Base-by-base conservation (phyloP, 495 filamentous ascomycete genomes). In the Penicillium cataractarum region DNA sequence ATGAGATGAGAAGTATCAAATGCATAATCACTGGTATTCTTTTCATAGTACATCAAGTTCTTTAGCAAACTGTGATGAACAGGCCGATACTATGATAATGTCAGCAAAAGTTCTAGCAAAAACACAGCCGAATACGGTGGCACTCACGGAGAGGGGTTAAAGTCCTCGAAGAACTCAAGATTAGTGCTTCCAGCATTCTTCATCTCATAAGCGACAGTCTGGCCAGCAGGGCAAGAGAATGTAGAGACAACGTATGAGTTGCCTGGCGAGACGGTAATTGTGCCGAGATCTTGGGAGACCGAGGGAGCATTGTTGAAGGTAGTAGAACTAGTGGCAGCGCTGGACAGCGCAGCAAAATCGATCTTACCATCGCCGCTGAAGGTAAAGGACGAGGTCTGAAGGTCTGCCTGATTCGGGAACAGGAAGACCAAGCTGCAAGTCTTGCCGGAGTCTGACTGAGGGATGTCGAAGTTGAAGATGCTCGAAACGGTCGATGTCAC, bases 401-500 rank as follows among this genome's bases (percentile, higher is more conserved):
- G 80, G 33, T 86, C 69, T 6, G 74, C 58, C 58, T 78, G 69
- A 27, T 76, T 60, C 1, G 89, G 89, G 71, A 90, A 84, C 26
- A 89, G 78, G 80, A 92, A 90, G 61, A 89, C 74, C 1, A 90
- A 80, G 26, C 78, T 78, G 76, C 90, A 92, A 0, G 78, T 88
- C 74, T 86, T 84, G 37, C 79, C 83, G 31, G 78, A 71, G 66
- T 84, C 77, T 10, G 71, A 68, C 2, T 67, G 31, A 0, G 86
- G 86, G 31, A 91, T 82, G 68, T 89, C 86, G 73, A 92, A 92
- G 72, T 87, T 88, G 81, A 90, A 91, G 52, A 89, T 74, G 15
- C 81, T 82, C 22, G 87, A 89, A 57, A 87, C 74, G 26, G 78
- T 82, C 1, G 80, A 67, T 1, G 79, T 80, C 44, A 89, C 76